Conservation (phyloP, 2,329 filamentous ascomycete species). For the Talaromyces sp. region DNA sequence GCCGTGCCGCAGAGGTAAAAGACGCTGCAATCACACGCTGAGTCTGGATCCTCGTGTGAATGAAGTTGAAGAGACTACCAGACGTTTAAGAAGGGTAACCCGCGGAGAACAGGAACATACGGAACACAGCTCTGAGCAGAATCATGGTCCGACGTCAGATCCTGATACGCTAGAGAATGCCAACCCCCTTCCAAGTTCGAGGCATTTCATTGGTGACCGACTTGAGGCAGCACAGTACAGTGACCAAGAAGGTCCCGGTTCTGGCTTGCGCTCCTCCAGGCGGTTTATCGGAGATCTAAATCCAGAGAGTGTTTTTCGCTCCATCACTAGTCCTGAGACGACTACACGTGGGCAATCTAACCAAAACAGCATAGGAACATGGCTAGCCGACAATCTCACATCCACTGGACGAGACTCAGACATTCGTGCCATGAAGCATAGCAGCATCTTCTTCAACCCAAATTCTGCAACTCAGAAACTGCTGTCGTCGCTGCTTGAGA, state of each 20-base stretch:
- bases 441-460: neutral
- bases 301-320: conserved; percentile 56
- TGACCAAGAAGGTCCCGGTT: neutral
- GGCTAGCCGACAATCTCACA: conserved; percentile 1
- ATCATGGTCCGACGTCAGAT: neutral
- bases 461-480: neutral
- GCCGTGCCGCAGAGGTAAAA: neutral
- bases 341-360: conserved; percentile 18
- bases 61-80: neutral
- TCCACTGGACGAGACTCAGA: neutral
- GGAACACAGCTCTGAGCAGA: neutral
- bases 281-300: conserved; percentile 53
- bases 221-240: neutral
- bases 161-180: neutral
- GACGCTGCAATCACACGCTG: neutral
- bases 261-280: neutral
- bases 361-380: neutral
- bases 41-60: neutral
- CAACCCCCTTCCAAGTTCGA: neutral
- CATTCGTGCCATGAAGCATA: neutral
- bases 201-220: neutral
- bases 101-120: neutral
- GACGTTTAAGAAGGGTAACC: neutral
- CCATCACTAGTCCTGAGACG: conserved; percentile 45
- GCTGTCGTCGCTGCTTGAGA: conserved; percentile 1